A percentile compares a stretch with the other conserved stretches of the same genome.
phyloP scores from a whole-genome alignment of 108 stramenopile genomes.

The Nitzschia palea region DNA sequence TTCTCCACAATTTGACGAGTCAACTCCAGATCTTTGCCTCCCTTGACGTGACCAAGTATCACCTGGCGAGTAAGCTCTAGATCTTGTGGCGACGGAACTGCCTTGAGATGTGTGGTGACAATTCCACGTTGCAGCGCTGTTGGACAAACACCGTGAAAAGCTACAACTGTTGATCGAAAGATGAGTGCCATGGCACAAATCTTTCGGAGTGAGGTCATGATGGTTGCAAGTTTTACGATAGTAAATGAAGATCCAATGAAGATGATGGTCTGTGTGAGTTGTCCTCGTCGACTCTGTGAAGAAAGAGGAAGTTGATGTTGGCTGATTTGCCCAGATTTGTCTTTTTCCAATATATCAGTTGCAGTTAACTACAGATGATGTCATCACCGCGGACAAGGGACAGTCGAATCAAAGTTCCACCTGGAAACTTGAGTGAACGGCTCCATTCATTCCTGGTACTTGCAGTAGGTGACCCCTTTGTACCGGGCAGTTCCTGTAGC shows the following conservation, averaged over 20 bases:
- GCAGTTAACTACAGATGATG: too few species aligned
- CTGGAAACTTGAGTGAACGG: too few species aligned
- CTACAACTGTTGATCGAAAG: background rate
- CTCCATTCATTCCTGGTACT: too few species aligned
- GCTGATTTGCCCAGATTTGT: background rate
- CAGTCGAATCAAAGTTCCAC: too few species aligned
- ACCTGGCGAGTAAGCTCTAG: conserved; percentile 69
- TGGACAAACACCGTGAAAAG: background rate
- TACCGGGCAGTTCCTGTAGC: too few species aligned
- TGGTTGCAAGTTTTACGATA: background rate
- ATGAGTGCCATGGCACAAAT: background rate
- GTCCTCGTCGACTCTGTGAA: background rate
- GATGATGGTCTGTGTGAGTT: too few species aligned
- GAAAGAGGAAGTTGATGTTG: conserved; percentile 9
- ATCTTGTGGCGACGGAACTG: conserved; percentile 45
- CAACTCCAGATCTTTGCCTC: background rate
- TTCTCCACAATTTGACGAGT: background rate
- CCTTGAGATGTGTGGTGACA: background rate
- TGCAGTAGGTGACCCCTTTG: too few species aligned
- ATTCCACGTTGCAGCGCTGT: background rate
- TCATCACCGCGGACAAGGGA: too few species aligned
- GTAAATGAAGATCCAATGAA: too few species aligned
- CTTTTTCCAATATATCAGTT: conserved; percentile 40
- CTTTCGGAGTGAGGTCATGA: background rate
- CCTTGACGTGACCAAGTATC: conserved; percentile 36